Conservation (phyloP, 73 alveolate species). For the Chromera velia region DNA sequence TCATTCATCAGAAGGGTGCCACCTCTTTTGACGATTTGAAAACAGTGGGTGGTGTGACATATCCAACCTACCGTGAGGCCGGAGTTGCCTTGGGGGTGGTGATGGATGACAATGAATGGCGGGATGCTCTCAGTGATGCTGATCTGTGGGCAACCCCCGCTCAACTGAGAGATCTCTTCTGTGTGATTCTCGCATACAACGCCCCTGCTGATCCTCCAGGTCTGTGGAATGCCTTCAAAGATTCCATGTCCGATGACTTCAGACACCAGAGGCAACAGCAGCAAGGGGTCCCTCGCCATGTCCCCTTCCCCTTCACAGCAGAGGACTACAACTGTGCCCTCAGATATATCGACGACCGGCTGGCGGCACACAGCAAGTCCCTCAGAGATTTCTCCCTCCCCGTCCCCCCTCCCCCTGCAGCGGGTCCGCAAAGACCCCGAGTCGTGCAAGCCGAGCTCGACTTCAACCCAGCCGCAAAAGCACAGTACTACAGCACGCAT, state of each 20-base stretch:
- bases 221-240: not conserved
- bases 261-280: too few relatives aligned
- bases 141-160: not conserved
- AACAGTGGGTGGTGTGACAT: not conserved
- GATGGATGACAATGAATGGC: not conserved
- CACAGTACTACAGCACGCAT: too few relatives aligned
- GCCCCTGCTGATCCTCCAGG: not conserved
- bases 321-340: not conserved
- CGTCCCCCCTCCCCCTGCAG: too few relatives aligned
- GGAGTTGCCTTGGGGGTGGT: slow-evolving; percentile 4
- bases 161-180: not conserved
- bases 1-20: slow-evolving; percentile 2
- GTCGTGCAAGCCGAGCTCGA: too few relatives aligned
- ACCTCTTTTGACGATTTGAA: not conserved
- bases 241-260: too few relatives aligned
- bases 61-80: not conserved
- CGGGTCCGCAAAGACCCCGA: too few relatives aligned
- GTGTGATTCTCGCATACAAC: not conserved
- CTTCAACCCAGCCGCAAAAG: too few relatives aligned
- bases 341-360: not conserved
- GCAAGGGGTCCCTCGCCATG: too few relatives aligned
- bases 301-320: not conserved
- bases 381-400: too few relatives aligned
- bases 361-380: not conserved
- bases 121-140: not conserved